These are phyloP conservation scores for Arthrobotrys musiformis DNA, from an alignment of 2,329 filamentous ascomycete genomes.

Conservation along the genomic window DNA sequence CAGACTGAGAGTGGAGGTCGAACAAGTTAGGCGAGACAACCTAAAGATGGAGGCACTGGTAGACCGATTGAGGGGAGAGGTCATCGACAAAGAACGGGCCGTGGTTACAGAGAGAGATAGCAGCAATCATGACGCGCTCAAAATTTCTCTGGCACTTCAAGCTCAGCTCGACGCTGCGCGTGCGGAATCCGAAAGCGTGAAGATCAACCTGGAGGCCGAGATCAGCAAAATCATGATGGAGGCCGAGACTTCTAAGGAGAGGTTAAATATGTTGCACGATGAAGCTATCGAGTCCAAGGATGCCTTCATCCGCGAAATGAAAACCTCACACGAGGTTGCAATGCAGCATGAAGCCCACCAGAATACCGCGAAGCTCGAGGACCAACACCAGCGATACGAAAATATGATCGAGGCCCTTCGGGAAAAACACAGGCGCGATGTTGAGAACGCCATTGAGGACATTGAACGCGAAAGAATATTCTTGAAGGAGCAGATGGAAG, in stretches of 20 bases:
- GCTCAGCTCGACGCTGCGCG: slow-evolving; percentile 84
- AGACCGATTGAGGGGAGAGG: slow-evolving; percentile 65
- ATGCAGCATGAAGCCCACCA: slow-evolving; percentile 68
- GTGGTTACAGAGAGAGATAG: slow-evolving; percentile 82
- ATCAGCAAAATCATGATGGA: slow-evolving; percentile 82
- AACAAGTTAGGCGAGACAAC: slow-evolving; percentile 56
- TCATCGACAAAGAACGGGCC: slow-evolving; percentile 56
- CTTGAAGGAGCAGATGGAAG: slow-evolving; percentile 80
- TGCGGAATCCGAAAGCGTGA: slow-evolving; percentile 83
- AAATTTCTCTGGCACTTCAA: slow-evolving; percentile 80
- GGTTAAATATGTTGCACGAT: slow-evolving; percentile 84
- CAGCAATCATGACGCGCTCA: slow-evolving; percentile 81
- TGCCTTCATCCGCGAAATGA: slow-evolving; percentile 67
- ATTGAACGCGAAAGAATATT: slow-evolving; percentile 81
- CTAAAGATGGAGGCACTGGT: slow-evolving; percentile 66
- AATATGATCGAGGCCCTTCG: slow-evolving; percentile 79
- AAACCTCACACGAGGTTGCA: slow-evolving; percentile 62
- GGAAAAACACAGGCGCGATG: slow-evolving; percentile 77
- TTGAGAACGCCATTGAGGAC: slow-evolving; percentile 81
- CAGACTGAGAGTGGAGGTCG: slow-evolving; percentile 54
- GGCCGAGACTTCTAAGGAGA: slow-evolving; percentile 80
- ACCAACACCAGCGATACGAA: slow-evolving; percentile 72
- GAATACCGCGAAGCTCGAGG: slow-evolving; percentile 68
- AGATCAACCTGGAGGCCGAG: slow-evolving; percentile 83
- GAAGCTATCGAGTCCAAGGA: slow-evolving; percentile 78